Conservation (phyloP, 495 filamentous ascomycete genomes). For the Xylaria cubensis region DNA sequence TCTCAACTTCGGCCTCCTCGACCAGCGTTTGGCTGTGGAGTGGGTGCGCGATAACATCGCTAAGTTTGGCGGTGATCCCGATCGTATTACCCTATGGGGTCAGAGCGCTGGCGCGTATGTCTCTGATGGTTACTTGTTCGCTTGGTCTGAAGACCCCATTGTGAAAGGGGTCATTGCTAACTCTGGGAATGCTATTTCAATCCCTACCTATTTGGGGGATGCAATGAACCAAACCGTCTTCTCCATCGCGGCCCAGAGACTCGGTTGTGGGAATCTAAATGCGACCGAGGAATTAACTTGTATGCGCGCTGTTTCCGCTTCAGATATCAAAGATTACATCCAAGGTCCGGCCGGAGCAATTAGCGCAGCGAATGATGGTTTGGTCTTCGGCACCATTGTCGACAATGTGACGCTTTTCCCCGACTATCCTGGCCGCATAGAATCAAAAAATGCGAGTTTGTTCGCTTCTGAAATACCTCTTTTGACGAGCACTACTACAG, state of each 20-base stretch:
- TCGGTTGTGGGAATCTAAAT: background rate
- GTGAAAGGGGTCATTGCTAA: constrained; percentile 46
- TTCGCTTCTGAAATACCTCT: constrained; percentile 10
- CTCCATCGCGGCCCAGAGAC: background rate
- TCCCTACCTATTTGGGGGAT: constrained; percentile 51
- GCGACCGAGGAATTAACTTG: background rate
- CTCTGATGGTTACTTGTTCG: constrained; percentile 44
- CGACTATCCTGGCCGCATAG: constrained; percentile 13
- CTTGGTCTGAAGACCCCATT: constrained; percentile 48
- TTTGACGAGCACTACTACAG: constrained; percentile 7
- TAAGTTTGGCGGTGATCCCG: constrained; percentile 68
- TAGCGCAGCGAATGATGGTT: background rate
- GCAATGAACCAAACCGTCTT: constrained; percentile 9
- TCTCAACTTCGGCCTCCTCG: constrained; percentile 66
- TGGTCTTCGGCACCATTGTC: background rate
- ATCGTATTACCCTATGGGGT: constrained; percentile 68
- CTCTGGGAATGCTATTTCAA: constrained; percentile 44
- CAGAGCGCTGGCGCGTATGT: constrained; percentile 53
- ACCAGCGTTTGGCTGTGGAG: constrained; percentile 68
- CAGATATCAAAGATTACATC: background rate
- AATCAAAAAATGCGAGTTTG: background rate
- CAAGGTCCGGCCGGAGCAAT: constrained; percentile 7
- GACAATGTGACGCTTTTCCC: constrained; percentile 16
- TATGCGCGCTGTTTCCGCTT: constrained; percentile 9
- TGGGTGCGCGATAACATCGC: constrained; percentile 72